Evolutionary conservation across 768 basidiomycete genomes (phyloP), one percentile per base, ranked within the genome.

Genomic region (Auricularia sp.): DNA sequence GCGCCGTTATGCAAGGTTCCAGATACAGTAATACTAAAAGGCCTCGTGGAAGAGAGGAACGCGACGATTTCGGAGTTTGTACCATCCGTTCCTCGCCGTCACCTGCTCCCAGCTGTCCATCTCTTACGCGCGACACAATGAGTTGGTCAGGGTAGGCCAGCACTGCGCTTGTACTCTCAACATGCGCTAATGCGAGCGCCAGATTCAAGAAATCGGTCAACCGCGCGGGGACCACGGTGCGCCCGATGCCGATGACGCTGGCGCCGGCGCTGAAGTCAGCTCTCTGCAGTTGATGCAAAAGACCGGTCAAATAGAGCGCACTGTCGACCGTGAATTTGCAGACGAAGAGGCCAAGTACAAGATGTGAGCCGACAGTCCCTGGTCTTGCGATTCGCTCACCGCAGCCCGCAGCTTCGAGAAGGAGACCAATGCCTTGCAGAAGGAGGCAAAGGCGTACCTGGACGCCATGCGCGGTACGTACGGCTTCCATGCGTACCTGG

Each of bases 271-370:
- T 62, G 34, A 44, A 34, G 34, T 67, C 67, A 62, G 68, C 51
- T 64, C 36, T 34, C 39, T 61, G 53, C 72, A 93, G 91, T 83
- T 98, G 70, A 83, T 96, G 74, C 95, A 98, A 81, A 98, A 98
- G 85, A 96, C 95, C 1, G 96, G 96, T 64, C 95, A 98, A 77
- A 93, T 98, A 66, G 96, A 98, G 73, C 83, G 94, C 35, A 98
- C 96, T 0, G 84, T 97, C 33, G 96, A 98, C 76, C 80, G 91
- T 61, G 94, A 98, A 71, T 98, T 97, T 71, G 81, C 87, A 14
- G 88, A 94, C 65, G 95, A 97, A 75, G 93, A 97, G 74, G 84
- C 87, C 60, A 91, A 94, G 73, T 98, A 86, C 80, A 85, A 86
- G 78, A 83, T 83, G 95, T 97, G 74, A 74, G 92, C 78, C 12